Conservation (phyloP, 805 yeast species). For the Candida glaebosa region DNA sequence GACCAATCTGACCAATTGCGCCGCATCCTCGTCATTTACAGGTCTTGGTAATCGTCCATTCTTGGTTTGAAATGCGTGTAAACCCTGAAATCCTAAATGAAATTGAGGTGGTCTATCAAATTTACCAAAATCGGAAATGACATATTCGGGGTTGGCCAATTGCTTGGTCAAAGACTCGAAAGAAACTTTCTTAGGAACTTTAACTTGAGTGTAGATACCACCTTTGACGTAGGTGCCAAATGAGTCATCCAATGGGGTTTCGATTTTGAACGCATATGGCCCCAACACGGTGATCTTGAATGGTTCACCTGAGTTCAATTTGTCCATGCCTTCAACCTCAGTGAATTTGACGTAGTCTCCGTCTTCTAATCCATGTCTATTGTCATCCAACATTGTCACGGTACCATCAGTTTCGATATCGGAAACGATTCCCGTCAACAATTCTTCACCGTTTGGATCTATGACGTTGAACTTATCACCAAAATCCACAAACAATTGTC, state of each 20-base stretch:
- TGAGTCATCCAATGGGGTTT: slow-evolving; percentile 40
- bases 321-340: slow-evolving; percentile 78
- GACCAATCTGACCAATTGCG: slow-evolving; percentile 57
- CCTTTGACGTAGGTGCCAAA: slow-evolving; percentile 72
- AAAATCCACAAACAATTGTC: slow-evolving; percentile 84
- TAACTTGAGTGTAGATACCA: slow-evolving; percentile 90
- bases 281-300: slow-evolving; percentile 82
- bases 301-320: slow-evolving; percentile 69
- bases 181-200: slow-evolving; percentile 63
- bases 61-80: slow-evolving; percentile 65
- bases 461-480: slow-evolving; percentile 77
- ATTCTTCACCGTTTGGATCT: slow-evolving; percentile 93
- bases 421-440: slow-evolving; percentile 78
- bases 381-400: slow-evolving; percentile 90
- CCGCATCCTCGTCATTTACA: slow-evolving; percentile 69
- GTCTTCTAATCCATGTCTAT: slow-evolving; percentile 90
- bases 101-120: slow-evolving; percentile 88
- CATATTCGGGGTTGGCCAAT: slow-evolving; percentile 70
- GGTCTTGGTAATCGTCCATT: slow-evolving; percentile 73
- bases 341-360: slow-evolving; percentile 85
- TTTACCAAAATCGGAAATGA: slow-evolving; percentile 87
- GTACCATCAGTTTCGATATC: slow-evolving; percentile 86
- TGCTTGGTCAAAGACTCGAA: slow-evolving; percentile 67
- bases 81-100: slow-evolving; percentile 89
- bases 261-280: slow-evolving; percentile 87